Evolutionary conservation across 202 grass and related monocot species (phyloP).

Genomic region (Brachypodium distachyon): DNA sequence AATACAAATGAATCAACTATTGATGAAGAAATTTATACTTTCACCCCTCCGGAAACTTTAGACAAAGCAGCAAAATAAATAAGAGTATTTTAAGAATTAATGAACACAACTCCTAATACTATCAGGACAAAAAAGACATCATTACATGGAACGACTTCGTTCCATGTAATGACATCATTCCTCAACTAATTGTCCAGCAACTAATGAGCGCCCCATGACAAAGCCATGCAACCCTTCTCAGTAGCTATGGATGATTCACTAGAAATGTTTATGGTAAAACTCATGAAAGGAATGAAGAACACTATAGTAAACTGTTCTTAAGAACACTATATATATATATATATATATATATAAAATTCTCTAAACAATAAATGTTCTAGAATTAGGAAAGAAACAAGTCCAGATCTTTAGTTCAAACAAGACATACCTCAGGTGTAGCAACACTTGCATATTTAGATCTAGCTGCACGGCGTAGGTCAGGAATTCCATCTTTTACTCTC

Average conservation of each 20-base stretch:
- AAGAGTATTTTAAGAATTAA: background rate
- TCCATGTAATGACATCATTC: too few species aligned
- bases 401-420: background rate
- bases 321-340: too few species aligned
- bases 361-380: background rate
- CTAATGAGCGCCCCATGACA: background rate
- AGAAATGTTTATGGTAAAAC: background rate
- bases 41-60: background rate
- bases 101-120: background rate
- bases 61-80: background rate
- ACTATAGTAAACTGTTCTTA: background rate
- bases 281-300: background rate
- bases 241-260: background rate
- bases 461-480: slow-evolving; percentile 78
- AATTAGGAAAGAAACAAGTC: slow-evolving; percentile 1
- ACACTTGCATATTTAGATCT: slow-evolving; percentile 86
- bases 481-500: slow-evolving; percentile 76
- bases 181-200: background rate
- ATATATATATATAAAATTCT: background rate
- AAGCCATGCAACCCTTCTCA: background rate
- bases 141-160: background rate
- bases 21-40: background rate
- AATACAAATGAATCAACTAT: slow-evolving; percentile 7
- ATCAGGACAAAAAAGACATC: background rate
- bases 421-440: slow-evolving; percentile 64